A percentile compares a stretch with the other conserved stretches of the same genome.
Evolutionary conservation across 805 yeast genomes (phyloP).

Genomic region (Metschnikowia cerradonensis): DNA sequence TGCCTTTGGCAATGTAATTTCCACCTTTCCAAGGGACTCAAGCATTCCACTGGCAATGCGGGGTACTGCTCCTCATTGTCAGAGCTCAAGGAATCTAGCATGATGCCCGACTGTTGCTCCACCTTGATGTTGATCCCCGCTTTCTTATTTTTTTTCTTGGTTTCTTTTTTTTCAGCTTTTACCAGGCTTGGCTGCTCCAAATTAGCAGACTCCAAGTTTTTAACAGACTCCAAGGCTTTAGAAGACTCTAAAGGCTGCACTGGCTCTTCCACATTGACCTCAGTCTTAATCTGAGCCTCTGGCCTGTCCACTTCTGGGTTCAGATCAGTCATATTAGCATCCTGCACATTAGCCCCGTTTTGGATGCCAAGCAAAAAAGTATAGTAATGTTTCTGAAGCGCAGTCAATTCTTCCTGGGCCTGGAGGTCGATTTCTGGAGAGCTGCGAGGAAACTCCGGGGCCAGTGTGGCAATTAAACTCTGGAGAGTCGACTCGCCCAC

Average conservation of each 20-base stretch:
- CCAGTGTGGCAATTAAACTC: not conserved
- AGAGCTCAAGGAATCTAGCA: not conserved
- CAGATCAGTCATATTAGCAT: not conserved
- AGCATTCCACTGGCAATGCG: not conserved
- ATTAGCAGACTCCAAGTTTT: not conserved
- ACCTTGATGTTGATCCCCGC: not conserved
- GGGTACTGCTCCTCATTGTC: not conserved
- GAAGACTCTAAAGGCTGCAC: not conserved
- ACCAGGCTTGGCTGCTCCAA: no score
- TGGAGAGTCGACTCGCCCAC: not conserved
- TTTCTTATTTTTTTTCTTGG: not conserved
- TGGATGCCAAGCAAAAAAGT: not conserved
- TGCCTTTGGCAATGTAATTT: not conserved
- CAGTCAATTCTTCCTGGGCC: not conserved
- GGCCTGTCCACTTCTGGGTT: not conserved
- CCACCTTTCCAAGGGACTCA: conserved; percentile 2
- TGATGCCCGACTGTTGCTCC: not conserved
- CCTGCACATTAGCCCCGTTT: not conserved
- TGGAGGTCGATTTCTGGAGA: not conserved
- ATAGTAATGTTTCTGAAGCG: not conserved
- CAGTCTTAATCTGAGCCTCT: not conserved
- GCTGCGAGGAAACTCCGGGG: not conserved
- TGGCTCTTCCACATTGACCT: not conserved
- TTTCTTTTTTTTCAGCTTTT: not conserved
- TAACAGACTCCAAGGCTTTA: not conserved